These are phyloP conservation scores for Coix lacrymajobi DNA, from an alignment of 176 grass and related monocot genomes.

Conservation along the genomic window DNA sequence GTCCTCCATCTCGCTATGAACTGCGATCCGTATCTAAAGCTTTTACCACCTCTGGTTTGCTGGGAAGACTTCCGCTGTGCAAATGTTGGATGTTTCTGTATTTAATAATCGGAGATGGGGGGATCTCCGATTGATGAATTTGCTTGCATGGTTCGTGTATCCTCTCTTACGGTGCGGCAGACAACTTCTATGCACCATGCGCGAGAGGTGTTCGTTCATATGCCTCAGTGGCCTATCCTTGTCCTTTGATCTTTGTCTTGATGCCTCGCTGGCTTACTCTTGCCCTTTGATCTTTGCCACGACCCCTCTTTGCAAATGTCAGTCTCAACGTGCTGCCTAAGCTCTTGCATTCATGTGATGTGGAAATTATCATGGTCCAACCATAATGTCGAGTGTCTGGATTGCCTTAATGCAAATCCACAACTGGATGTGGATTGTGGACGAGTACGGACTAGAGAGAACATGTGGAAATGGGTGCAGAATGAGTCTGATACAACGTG, in stretches of 20 bases:
- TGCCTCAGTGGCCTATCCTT: neutral
- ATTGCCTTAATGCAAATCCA: neutral
- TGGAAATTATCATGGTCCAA: neutral
- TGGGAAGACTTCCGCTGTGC: neutral
- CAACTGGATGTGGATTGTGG: too few species aligned
- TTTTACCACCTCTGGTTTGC: neutral
- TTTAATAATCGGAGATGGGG: neutral
- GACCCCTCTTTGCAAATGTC: neutral
- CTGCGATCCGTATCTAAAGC: too few species aligned
- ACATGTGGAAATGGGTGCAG: neutral
- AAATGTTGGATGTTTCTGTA: neutral
- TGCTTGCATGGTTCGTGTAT: neutral
- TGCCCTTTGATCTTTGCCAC: neutral
- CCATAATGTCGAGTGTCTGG: neutral
- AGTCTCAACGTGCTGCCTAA: neutral
- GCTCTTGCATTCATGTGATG: neutral
- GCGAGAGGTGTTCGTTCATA: neutral
- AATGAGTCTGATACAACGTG: neutral
- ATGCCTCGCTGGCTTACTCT: too few species aligned
- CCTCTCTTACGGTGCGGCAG: neutral
- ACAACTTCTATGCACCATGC: neutral
- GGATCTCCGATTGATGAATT: neutral
- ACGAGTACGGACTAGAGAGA: neutral
- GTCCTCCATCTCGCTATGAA: conserved; percentile 2
- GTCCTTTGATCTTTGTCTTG: neutral